These are phyloP conservation scores for Ophiostoma populinum DNA, from an alignment of 2,329 filamentous ascomycete species.

Conservation along the genomic window DNA sequence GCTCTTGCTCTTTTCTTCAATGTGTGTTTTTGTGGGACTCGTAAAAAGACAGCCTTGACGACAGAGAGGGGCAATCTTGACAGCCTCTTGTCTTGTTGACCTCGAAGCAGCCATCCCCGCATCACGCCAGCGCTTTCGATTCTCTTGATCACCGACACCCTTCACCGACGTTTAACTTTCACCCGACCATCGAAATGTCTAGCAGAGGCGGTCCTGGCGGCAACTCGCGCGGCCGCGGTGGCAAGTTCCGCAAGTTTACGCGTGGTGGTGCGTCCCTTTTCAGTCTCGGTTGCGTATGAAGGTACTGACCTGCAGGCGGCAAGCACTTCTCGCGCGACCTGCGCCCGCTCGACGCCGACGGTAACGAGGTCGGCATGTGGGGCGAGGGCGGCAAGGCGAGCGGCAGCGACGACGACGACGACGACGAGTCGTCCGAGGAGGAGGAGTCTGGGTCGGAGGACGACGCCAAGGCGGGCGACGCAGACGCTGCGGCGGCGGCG, in stretches of 20 bases:
- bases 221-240: conserved; percentile 59
- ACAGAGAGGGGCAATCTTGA: no score
- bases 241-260: conserved; percentile 88
- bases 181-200: conserved; percentile 13
- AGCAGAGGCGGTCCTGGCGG: conserved; percentile 24
- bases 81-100: no score
- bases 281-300: neutral
- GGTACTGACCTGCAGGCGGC: conserved; percentile 44
- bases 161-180: neutral
- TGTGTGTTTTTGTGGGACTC: no score
- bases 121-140: no score
- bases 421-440: conserved; percentile 33
- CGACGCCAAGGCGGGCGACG: conserved; percentile 24
- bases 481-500: conserved; percentile 22
- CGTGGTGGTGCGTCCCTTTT: conserved; percentile 56
- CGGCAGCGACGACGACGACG: conserved; percentile 25
- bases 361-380: conserved; percentile 83
- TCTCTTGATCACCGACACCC: neutral
- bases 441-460: conserved; percentile 34
- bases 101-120: no score
- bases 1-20: no score
- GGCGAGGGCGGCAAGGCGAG: conserved; percentile 35
- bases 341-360: conserved; percentile 73
- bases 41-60: no score
- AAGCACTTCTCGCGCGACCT: conserved; percentile 92